phyloP scores from a whole-genome alignment of 1,284 basidiomycete genomes.

The Mycosarcoma mackinlayi region DNA sequence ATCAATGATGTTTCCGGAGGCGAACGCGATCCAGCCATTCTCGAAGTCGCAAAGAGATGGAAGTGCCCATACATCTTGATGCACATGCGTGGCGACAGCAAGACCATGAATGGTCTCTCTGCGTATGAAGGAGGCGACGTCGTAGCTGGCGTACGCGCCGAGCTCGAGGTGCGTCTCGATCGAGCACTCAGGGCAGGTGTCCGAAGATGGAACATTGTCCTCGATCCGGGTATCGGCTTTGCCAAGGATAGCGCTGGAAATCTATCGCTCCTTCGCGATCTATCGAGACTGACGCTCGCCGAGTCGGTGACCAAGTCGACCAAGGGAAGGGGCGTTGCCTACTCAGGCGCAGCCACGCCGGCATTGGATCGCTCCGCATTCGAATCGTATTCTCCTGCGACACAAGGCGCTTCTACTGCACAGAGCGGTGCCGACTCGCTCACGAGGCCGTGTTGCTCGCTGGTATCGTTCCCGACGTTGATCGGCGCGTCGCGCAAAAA shows the following conservation, averaged over 20 bases:
- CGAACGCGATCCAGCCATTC: slow-evolving; percentile 74
- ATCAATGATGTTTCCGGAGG: slow-evolving; percentile 95
- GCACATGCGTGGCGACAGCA: slow-evolving; percentile 86
- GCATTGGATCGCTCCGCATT: slow-evolving; percentile 18
- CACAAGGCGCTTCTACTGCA: background rate
- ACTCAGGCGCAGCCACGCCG: slow-evolving; percentile 29
- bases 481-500: slow-evolving; percentile 62
- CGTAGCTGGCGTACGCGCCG: slow-evolving; percentile 77
- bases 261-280: slow-evolving; percentile 72
- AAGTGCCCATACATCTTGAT: slow-evolving; percentile 80
- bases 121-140: slow-evolving; percentile 78
- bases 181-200: slow-evolving; percentile 81
- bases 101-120: slow-evolving; percentile 70
- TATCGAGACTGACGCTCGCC: slow-evolving; percentile 29
- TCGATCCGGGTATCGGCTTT: slow-evolving; percentile 95
- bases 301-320: slow-evolving; percentile 32
- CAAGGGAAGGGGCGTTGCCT: slow-evolving; percentile 28
- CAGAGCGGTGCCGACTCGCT: slow-evolving; percentile 12
- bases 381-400: slow-evolving; percentile 14
- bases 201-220: slow-evolving; percentile 86
- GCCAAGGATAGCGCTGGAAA: slow-evolving; percentile 87
- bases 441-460: slow-evolving; percentile 45
- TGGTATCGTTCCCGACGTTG: slow-evolving; percentile 57
- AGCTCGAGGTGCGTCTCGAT: slow-evolving; percentile 79
- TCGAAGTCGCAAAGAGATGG: slow-evolving; percentile 73